Evolutionary conservation across 1,139 yeast species (phyloP), one percentile per base, ranked within the genome.

Genomic region (Saccharomyces pastorianus): DNA sequence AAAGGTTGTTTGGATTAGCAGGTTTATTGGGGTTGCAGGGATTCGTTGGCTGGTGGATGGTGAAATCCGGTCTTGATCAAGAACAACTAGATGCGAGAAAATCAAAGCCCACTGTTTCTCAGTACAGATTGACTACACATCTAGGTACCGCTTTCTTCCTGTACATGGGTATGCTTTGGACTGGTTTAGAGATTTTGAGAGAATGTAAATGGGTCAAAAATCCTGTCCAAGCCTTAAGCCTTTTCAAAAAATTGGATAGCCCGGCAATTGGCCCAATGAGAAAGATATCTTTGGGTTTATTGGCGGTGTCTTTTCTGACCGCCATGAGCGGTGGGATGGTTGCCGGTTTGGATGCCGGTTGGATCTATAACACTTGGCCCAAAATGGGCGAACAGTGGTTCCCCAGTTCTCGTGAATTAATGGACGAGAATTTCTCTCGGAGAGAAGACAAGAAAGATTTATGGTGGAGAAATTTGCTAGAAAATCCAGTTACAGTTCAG

Each of bases 1-100:
- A 76, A 55, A 78, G 90, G 58, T 76, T 93, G 20, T 71, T 87
- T 27, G 86, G 88, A 1, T 79, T 95, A 52, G 81, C 96, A 46
- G 83, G 79, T 0, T 74, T 93, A 53, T 77, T 95, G 56, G 99
- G 96, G 11, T 74, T 95, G 49, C 99, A 95, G 75, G 99, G 99
- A 50, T 85, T 85, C 53, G 86, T 95, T 63, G 99, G 99, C 41
- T 95, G 99, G 99, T 95, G 99, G 99, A 95, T 95, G 99, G 99
- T 95, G 55, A 84, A 87, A 64, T 88, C 96, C 6, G 99, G 99
- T 47, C 78, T 95, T 58, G 96, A 91, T 67, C 86, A 87, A 67
- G 80, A 85, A 52, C 85, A 86, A 64, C 74, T 95, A 55, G 80
- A 80, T 32, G 96, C 87, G 62, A 81, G 96, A 67, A 85, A 81